Base-by-base conservation (phyloP, 352 stramenopile genomes). In the Pythium oligandrum region DNA sequence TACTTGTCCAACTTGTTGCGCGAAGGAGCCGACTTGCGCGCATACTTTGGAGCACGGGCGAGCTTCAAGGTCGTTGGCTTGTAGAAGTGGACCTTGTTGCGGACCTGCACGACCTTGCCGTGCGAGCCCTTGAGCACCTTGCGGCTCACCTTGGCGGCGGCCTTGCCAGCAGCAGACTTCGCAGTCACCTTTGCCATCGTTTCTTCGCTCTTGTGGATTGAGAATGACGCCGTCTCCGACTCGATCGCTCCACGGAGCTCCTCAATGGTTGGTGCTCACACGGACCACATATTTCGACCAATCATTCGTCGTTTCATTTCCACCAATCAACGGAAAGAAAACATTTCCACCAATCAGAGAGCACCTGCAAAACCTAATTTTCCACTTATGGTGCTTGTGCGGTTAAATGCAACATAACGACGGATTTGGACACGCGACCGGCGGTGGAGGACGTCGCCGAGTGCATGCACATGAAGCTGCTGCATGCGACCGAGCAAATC, bases 11-110 rank as follows among this genome's bases (percentile, higher is more conserved):
- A 80, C 68, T 96, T 97, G 74, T 87, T 97, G 81, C 96, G 94
- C 73, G 79, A 93, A 32, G 93, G 88, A 37, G 96, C 82, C 59
- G 88, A 75, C 80, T 98, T 98, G 66, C 71, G 78, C n/a, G 87
- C 76, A 74, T 99, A 99, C 72, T 97, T 98, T 34, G 97, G 97
- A 47, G 96, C 96, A 63, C 96, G 88, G 17, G 83, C 73, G 54
- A 98, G 79, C 70, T 90, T 85, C 31, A 99, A 82, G 57, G 97
- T 99, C 83, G 98, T 98, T 51, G 97, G 96, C 77, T 96, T 95
- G 96, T 99, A 99, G 86, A 99, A 99, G 88, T 99, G 96, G 72
- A 98, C 93, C 79, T 98, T 99, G 66, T 88, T 99, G 91, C 97
- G 96, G 74, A 99, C 97, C 73, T 98, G 96, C 40, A 97, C 96